These are phyloP conservation scores for Alternaria burnsii DNA, from an alignment of 2,329 filamentous ascomycete species.

Conservation along the genomic window DNA sequence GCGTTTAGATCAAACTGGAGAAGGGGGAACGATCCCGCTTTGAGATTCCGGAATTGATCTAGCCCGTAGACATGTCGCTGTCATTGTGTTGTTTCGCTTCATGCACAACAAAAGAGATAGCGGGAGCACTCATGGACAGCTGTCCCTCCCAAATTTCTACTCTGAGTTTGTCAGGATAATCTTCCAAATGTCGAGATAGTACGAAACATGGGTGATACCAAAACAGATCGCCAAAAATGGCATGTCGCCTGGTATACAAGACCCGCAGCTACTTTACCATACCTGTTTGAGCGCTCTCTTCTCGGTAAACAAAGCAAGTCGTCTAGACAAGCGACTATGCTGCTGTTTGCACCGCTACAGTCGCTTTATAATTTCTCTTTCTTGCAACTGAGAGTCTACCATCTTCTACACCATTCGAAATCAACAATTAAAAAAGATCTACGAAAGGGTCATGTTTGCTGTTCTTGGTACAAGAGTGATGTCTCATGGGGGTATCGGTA, in stretches of 20 bases:
- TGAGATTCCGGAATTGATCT: neutral
- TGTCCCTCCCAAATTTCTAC: too few relatives aligned
- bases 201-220: neutral
- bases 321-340: neutral
- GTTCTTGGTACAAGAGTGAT: neutral
- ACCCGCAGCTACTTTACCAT: neutral
- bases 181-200: too few relatives aligned
- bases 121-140: too few relatives aligned
- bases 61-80: neutral
- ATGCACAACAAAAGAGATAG: neutral
- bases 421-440: neutral
- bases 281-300: too few relatives aligned
- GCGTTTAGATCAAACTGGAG: too few relatives aligned
- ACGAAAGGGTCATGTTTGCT: too few relatives aligned
- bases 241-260: neutral
- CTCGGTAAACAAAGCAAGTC: too few relatives aligned
- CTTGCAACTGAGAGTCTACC: neutral
- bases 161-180: too few relatives aligned
- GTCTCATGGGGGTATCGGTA: rapidly evolving
- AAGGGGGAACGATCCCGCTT: neutral
- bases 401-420: neutral
- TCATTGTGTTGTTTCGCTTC: neutral
- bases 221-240: neutral
- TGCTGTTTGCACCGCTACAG: neutral
- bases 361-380: neutral